Evolutionary conservation across 371 early-diverging fungal species (phyloP).

Genomic region (Basidiobolus meristosporus): DNA sequence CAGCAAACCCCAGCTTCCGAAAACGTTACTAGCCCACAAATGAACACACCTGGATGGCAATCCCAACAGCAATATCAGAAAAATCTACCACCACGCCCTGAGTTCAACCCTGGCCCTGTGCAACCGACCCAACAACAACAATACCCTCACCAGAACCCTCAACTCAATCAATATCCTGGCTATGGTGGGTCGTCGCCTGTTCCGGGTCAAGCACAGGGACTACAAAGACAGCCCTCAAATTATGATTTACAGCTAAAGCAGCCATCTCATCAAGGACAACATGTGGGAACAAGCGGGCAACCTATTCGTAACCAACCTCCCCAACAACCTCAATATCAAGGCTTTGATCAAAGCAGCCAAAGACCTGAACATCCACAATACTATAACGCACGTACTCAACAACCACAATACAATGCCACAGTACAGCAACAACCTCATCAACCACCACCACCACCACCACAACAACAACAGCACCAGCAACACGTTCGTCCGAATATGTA

Average conservation of each 20-base stretch:
- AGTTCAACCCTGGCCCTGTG: no score
- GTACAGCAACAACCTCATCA: slow-evolving; percentile 3
- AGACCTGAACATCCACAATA: background rate
- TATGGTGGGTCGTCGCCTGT: no score
- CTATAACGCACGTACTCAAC: background rate
- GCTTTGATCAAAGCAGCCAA: background rate
- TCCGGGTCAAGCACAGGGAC: slow-evolving; percentile 2
- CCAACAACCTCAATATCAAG: background rate
- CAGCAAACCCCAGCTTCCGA: background rate
- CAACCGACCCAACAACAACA: no score
- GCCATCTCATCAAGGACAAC: background rate
- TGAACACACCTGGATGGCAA: background rate
- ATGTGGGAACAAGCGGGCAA: background rate
- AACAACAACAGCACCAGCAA: slow-evolving; percentile 5
- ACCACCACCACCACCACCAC: slow-evolving; percentile 5
- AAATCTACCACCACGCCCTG: no score
- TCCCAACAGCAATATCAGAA: background rate
- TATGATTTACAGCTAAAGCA: background rate
- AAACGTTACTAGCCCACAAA: background rate
- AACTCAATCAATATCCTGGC: no score
- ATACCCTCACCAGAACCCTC: no score
- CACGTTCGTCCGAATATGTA: slow-evolving; percentile 5
- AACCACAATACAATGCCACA: background rate
- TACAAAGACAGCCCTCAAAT: background rate
- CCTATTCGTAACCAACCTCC: slow-evolving; percentile 1